Base-by-base conservation (phyloP, 2,329 filamentous ascomycete species). In the Diaporthe velutina region DNA sequence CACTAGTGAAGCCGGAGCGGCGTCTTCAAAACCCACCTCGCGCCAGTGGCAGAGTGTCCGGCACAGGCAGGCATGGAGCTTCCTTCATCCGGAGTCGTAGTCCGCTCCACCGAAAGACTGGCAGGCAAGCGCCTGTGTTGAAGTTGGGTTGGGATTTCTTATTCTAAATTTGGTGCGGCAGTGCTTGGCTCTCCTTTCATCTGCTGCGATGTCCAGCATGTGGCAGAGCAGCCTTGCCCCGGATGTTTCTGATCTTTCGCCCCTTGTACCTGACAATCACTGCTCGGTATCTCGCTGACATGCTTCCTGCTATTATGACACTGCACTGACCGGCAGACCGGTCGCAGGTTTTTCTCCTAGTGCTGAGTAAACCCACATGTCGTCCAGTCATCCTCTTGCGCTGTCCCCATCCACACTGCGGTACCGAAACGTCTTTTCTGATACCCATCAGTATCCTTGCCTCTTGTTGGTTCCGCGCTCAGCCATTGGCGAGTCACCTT, bases 81-180 rank as follows among this genome's bases (percentile, higher is more conserved):
- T 45, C 57, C 28, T 58, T 38, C 50, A 40, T 48, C 50, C 17
- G 67, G 60, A 30, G 64, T 61, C 15, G 67, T 52, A 57, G 33
- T 57, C 38, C 50, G 35, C 45, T 19, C 25, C 57, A 42, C 33
- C 73, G 66, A 57, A 28, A 45, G 19, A 22, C 50, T 35, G 25
- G 35, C 57, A 74, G 19, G 38, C 42, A 54, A 50, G 50, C 42
- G 33, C 25, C 12, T 57, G 54, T 30, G 38, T 50, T 55, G 57
- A 22, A 5, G 10, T 33, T 25, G 25, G 30, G 22, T 38, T 48
- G 28, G 54, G 28, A 17, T 7, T 25, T 45, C 13, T 9, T 17
- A n/a, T 66, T 71, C 67, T 58, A 66, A 66, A 60, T 74, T 71
- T 52, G 68, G 67, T 25, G 57, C 67, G 30, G 58, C 73, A 58